Base-by-base conservation (phyloP, 2,329 filamentous ascomycete genomes). In the Emydomyces testavorans region DNA sequence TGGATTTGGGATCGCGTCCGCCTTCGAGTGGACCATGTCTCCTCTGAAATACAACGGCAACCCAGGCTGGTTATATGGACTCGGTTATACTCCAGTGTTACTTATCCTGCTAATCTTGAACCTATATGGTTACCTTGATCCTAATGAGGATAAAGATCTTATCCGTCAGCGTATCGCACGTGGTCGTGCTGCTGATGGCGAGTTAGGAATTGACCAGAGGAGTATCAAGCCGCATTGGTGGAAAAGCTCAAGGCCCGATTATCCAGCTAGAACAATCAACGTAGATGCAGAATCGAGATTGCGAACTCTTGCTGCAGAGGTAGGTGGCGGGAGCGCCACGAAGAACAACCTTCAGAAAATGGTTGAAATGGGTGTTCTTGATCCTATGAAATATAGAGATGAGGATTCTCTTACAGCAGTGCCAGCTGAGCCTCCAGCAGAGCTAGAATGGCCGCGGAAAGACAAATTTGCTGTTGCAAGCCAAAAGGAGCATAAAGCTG, bases 111-210 rank as follows among this genome's bases (percentile, higher is more conserved):
- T 66, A 29, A 48, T 71, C 15, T 62, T 70, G 49, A 67, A 69
- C 45, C 53, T 69, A 21, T 64, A 57, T 16, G 83, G 82, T 10
- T 78, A 76, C 56, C 53, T 74, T n/a, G 74, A 77, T 24, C 74
- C 77, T 16, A 88, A 88, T 55, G 83, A 88, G 62, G 83, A 88
- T 58, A 72, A 71, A 49, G 71, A 79, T 45, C 71, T 87, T n/a
- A 75, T 83, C 28, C 68, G 73, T 24, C 79, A 83, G 62, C 74
- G 83, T 42, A 72, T 75, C 3, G 62, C 70, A 28, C 75, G 80
- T 6, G 79, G 77, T 5, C 66, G 68, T 3, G 63, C 68, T 20
- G 63, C 74, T 15, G 78, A 85, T 58, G 70, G 68, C 4, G 78
- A 82, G 46, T 71, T 85, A 7, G 79, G 80, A 20, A 54, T 56